Percentiles rank a stretch among this genome's conserved stretches.
Conservation (phyloP, 2,329 filamentous ascomycete genomes). For the Scorias spongiosa region DNA sequence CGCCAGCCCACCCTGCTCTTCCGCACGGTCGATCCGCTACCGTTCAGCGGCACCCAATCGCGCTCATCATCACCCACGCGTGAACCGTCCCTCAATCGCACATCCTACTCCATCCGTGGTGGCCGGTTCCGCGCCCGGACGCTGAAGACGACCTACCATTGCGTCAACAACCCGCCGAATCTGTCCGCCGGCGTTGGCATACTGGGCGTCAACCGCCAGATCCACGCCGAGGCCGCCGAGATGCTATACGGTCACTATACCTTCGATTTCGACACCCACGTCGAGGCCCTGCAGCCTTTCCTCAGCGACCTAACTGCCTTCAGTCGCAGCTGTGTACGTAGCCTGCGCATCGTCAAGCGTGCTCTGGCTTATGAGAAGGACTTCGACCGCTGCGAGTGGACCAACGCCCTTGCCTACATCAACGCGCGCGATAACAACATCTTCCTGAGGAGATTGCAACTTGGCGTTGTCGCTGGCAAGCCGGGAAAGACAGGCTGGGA, state of each 20-base stretch:
- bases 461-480: conserved; percentile 41
- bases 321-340: conserved; percentile 33
- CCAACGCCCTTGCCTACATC: conserved; percentile 35
- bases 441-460: conserved; percentile 24
- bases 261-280: conserved; percentile 44
- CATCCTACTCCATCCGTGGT: conserved; percentile 24
- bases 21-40: conserved; percentile 27
- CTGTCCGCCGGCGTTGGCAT: conserved; percentile 7
- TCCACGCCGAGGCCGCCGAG: conserved; percentile 41
- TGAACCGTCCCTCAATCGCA: conserved; percentile 18
- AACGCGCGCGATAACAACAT: conserved; percentile 14
- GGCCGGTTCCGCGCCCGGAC: conserved; percentile 28
- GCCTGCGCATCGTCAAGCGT: conserved; percentile 41
- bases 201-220: conserved; percentile 21
- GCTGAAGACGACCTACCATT: conserved; percentile 40
- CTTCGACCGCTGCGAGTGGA: conserved; percentile 42
- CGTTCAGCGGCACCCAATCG: conserved; percentile 10
- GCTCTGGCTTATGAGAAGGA: conserved; percentile 38
- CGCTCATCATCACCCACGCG: conserved; percentile 13
- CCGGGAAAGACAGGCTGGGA: conserved; percentile 34
- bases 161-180: conserved; percentile 25
- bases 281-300: conserved; percentile 47
- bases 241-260: conserved; percentile 40
- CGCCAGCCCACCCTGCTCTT: conserved; percentile 24
- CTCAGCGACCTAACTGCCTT: conserved; percentile 39